These are phyloP conservation scores for Eucalyptus globulus DNA, from an alignment of 345 rosid genomes.

Conservation along the genomic window DNA sequence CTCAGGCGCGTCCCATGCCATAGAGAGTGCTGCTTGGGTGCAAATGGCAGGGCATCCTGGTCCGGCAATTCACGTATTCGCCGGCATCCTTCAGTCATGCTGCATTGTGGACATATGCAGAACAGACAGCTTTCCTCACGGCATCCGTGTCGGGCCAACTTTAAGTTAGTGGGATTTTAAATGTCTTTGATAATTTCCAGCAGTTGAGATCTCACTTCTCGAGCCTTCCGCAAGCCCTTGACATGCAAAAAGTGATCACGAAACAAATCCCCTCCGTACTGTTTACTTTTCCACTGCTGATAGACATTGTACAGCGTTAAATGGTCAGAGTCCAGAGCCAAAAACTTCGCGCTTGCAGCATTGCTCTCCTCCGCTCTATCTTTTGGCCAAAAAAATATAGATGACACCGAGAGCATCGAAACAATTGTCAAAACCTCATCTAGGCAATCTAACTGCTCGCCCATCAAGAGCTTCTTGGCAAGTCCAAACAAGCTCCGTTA, in stretches of 20 bases:
- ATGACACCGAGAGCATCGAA: constrained; percentile 96
- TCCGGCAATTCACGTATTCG: constrained; percentile 76
- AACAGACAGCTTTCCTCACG: constrained; percentile 73
- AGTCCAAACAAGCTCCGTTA: constrained; percentile 95
- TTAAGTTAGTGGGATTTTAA: constrained; percentile 67
- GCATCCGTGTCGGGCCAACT: constrained; percentile 62
- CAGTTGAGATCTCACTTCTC: constrained; percentile 92
- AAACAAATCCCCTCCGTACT: constrained; percentile 92
- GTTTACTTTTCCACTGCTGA: constrained; percentile 90
- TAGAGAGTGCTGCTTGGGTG: constrained; percentile 92
- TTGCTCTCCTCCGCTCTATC: constrained; percentile 94
- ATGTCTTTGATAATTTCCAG: constrained; percentile 74
- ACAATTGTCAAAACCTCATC: constrained; percentile 94
- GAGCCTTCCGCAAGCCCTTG: constrained; percentile 69
- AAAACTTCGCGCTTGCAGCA: constrained; percentile 75
- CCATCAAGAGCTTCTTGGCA: constrained; percentile 97
- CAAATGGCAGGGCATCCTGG: constrained; percentile 89
- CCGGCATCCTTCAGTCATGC: constrained; percentile 86
- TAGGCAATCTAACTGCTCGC: constrained; percentile 61
- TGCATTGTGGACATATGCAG: constrained; percentile 89
- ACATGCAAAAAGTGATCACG: constrained; percentile 71
- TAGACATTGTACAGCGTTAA: constrained; percentile 73
- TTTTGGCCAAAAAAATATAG: constrained; percentile 92
- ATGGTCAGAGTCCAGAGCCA: constrained; percentile 93
- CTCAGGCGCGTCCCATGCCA: constrained; percentile 81